Evolutionary conservation across 768 basidiomycete genomes (phyloP), one percentile per base, ranked within the genome.

Genomic region (Boletus edulis): DNA sequence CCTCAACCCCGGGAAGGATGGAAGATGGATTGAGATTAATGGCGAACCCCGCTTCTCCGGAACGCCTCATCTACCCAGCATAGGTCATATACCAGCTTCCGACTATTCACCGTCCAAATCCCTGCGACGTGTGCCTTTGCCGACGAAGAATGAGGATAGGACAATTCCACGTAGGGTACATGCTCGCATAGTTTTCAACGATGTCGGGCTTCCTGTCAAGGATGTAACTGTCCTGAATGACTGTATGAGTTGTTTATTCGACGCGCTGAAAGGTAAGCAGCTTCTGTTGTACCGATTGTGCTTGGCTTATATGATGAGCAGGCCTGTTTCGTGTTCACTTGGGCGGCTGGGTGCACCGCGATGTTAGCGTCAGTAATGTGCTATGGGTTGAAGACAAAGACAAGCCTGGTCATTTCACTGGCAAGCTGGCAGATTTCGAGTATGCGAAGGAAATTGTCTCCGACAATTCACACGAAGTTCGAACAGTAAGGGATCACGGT

Each of bases 381-480:
- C 20, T 42, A 24, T 14, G 40, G 40, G 29, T 51, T 8, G 32
- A 51, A 51, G 10, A 24, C 4, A 24, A 40, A 27, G 11, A 13
- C 34, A 34, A 34, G 9, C 14, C 35, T 13, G 27, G 27, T 9
- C 6, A n/a, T n/a, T 43, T 44, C 15, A 44, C 12, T 35, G 52
- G 61, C 34, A 62, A 62, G 20, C 20, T 62, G 22, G 31, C 12
- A 1, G 62, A 63, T 45, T 47, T 63, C 3, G 55, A 62, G 31
- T 60, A 50, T 24, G 57, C 52, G 2, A 59, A 57, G 34, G 56
- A 20, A 8, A 14, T 52, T 2, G 14, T 18, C 20, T 52, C 44
- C 0, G 6, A 44, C 8, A 2, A 10, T 18, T 43, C 32, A 3
- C 50, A 54, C 5, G 18, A 59, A 5, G 31, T 41, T 51, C 55